These are phyloP conservation scores for Taxillus chinensis DNA, from an alignment of 164 flowering plant species.

Conservation along the genomic window DNA sequence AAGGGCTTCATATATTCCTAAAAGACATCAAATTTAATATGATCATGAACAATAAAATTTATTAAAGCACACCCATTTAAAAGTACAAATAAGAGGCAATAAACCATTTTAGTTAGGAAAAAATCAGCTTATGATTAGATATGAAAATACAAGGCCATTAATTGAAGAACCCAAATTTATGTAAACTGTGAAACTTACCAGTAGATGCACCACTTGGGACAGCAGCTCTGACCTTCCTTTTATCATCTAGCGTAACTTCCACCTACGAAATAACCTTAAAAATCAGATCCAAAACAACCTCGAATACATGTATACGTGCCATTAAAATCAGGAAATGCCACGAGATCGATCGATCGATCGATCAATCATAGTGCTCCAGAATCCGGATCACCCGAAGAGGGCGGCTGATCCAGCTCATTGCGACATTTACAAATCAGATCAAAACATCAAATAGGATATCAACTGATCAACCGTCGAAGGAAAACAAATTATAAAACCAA, in stretches of 20 bases:
- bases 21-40: not conserved
- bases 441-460: too few species aligned
- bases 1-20: conserved; percentile 86
- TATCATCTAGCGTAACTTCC: conserved; percentile 39
- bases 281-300: too few species aligned
- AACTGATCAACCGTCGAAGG: too few species aligned
- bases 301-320: too few species aligned
- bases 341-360: too few species aligned
- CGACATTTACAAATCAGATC: too few species aligned
- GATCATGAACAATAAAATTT: not conserved
- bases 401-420: too few species aligned
- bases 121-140: not conserved
- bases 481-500: too few species aligned
- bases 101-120: not conserved
- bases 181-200: conserved; percentile 27
- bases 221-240: conserved; percentile 52
- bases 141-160: not conserved
- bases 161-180: not conserved
- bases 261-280: conserved; percentile 26
- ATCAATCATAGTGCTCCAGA: too few species aligned
- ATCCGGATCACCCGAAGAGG: too few species aligned
- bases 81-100: not conserved
- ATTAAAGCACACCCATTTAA: not conserved
- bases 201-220: conserved; percentile 97
- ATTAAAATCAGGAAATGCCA: too few species aligned